Evolutionary conservation across 768 basidiomycete species (phyloP), one percentile per base, ranked within the genome.

Genomic region (Gloeopeniophorella convolvens): DNA sequence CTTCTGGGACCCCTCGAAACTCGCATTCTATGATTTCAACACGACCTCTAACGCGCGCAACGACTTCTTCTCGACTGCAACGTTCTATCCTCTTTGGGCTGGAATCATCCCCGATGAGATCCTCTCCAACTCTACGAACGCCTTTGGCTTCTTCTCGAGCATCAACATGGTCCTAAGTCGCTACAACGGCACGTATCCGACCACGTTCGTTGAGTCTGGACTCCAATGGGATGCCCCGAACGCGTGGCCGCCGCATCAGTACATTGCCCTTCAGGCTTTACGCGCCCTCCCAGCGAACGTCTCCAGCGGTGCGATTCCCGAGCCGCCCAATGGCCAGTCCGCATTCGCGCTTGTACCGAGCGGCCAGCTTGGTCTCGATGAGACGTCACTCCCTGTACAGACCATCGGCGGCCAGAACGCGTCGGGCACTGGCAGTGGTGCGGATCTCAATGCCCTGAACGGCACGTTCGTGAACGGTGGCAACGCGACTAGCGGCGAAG

Each of bases 1-100:
- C 8, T 72, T 80, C 66, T 96, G 93, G 92, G 87, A 95, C 62
- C 57, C 79, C 0, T 66, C 70, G 7, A 88, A 86, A 71, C 71
- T 90, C n/a, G 85, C 85, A 0, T 95, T 94, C 68, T 94, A 94
- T 60, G 93, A 95, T 66, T 96, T 86, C 68, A 89, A 91, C 64
- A 65, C 84, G 33, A 83, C 79, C 6, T 75, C 82, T 2, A 80
- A 83, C 42, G 62, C 76, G 12, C 79, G 85, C 45, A 83, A 80
- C 60, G 66, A 59, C 41, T 62, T 89, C 26, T 92, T 84, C 69
- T 79, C 79, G n/a, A 74, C 70, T 2, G 92, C 88, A 1, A 80
- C 78, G 1, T 92, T 82, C 70, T 91, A 90, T 64, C 89, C 93
- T 0, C 71, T 85, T 42, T 96, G 92, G 94, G 82, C 76, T 44